phyloP scores from a whole-genome alignment of 495 filamentous ascomycete genomes.

The Hypoxylon perforatum region DNA sequence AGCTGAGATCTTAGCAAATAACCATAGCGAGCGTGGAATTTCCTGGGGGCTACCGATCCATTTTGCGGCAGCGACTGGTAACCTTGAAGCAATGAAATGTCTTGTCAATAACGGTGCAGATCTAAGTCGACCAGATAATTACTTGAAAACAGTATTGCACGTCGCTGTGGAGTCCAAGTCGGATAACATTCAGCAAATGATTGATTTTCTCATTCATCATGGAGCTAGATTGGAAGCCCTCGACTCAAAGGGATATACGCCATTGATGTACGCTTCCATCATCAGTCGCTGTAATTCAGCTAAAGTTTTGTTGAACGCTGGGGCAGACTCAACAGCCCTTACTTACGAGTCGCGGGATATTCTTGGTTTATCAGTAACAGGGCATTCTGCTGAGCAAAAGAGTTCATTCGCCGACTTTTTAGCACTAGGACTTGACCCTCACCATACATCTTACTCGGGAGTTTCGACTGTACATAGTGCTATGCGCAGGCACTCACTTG shows the following conservation, averaged over 20 bases:
- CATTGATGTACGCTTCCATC: neutral
- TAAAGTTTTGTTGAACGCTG: neutral
- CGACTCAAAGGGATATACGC: neutral
- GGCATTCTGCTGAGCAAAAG: neutral
- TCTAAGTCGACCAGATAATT: neutral
- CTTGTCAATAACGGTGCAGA: conserved; percentile 4
- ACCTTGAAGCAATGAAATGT: neutral
- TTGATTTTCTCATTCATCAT: neutral
- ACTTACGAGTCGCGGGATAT: neutral
- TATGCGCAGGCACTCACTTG: neutral
- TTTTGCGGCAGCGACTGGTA: neutral
- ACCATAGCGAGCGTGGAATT: too few relatives aligned
- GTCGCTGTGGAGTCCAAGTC: neutral
- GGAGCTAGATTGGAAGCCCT: neutral
- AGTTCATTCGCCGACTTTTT: neutral
- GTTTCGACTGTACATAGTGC: conserved; percentile 2
- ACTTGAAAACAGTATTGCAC: neutral
- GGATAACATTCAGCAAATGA: neutral
- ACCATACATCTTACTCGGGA: neutral
- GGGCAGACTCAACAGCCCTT: neutral
- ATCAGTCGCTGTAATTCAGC: neutral
- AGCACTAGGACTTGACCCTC: neutral
- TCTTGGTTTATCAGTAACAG: neutral
- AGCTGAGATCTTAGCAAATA: too few relatives aligned
- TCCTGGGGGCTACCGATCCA: neutral